Percentiles rank a stretch among this genome's conserved stretches.
Evolutionary conservation across 495 filamentous ascomycete species (phyloP).

Genomic region (Talaromyces proteolyticus): DNA sequence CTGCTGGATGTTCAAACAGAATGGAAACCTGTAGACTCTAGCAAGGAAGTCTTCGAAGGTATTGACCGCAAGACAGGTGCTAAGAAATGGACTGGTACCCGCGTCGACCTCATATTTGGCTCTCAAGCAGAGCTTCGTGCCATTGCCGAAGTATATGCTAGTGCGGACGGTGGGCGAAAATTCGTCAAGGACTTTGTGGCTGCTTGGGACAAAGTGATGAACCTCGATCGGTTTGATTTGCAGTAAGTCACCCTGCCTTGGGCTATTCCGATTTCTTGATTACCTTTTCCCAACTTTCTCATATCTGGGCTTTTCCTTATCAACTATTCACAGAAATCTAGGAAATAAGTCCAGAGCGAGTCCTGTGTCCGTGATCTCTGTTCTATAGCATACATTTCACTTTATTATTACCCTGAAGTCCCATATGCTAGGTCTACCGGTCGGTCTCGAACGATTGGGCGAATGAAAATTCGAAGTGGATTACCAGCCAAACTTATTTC

Average conservation of each 20-base stretch:
- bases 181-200: constrained; percentile 64
- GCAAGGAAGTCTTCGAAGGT: constrained; percentile 53
- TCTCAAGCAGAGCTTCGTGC: constrained; percentile 67
- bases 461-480: background rate
- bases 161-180: constrained; percentile 46
- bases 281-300: constrained; percentile 15
- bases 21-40: constrained; percentile 47
- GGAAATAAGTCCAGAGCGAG: background rate
- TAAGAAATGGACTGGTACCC: constrained; percentile 62
- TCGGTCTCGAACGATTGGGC: no score
- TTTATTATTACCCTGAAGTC: background rate
- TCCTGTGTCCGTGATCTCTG: background rate
- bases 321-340: constrained; percentile 17
- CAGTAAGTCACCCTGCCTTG: constrained; percentile 23
- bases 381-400: background rate
- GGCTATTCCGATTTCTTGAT: constrained; percentile 24
- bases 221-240: constrained; percentile 62
- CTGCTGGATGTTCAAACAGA: constrained; percentile 58
- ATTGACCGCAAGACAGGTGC: constrained; percentile 58
- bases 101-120: constrained; percentile 64
- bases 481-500: background rate
- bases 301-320: constrained; percentile 24
- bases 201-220: constrained; percentile 68
- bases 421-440: background rate
- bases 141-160: constrained; percentile 59